Evolutionary conservation across 345 rosid genomes (phyloP), one percentile per base, ranked within the genome.

Genomic region (Populus ilicifolia): DNA sequence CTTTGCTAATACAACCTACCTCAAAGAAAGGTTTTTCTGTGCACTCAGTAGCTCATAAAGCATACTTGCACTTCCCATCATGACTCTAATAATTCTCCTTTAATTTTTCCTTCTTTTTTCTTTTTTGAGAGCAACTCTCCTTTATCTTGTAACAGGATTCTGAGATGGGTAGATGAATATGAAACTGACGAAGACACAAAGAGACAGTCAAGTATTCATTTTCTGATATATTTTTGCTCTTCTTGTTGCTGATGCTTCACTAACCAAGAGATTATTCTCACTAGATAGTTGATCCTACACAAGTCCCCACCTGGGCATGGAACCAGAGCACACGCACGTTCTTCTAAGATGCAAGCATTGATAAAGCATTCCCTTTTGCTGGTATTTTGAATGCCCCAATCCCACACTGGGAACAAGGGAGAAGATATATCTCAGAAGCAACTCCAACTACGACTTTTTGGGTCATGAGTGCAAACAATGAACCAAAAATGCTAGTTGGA

Each of bases 161-260:
- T 81, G 79, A 92, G 99, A 81, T 93, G 96, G 97, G 84, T 92
- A 13, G 93, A 93, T 80, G 98, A 95, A n/a, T 86, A 83, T 11
- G 93, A 91, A 80, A 77, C 75, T 25, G 87, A 91, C 65, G 88
- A 89, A 78, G 88, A 85, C 69, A 72, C 69, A 50, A 91, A 85
- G 77, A 70, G 86, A 59, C 88, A 86, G 17, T 84, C 91, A 29
- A 79, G 81, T 72, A 89, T 93, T 29, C 81, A 64, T 43, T 93
- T 80, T 75, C 82, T 93, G 74, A 82, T 96, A 33, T 33, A 33
- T 33, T 33, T 33, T 4, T 33, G 36, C 36, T 33, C 43, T 9
- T 39, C 43, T 39, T 39, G 43, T 39, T 39, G 43, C 10, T 39
- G 43, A 39, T 39, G 43, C 10, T 39, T 39, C 43, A 6, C 43